Evolutionary conservation across 73 alveolate species (phyloP), one percentile per base, ranked within the genome.

Genomic region (Paramecium bursaria): DNA sequence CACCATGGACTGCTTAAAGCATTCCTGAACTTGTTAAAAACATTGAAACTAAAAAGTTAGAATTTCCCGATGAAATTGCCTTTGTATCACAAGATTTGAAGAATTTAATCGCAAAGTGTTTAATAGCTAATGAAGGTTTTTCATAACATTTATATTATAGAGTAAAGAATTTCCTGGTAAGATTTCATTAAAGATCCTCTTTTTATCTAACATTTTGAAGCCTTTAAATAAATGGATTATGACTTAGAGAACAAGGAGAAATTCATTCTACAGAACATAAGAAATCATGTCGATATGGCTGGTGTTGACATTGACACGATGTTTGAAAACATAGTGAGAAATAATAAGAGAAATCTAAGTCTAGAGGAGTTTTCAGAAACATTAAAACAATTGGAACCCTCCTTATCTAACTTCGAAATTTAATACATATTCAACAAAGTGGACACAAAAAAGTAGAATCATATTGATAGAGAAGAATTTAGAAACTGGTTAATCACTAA

Each of bases 1-100:
- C 76, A 7, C 89, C 89, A 5, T 79, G 89, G 89, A 50, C 35
- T 6, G 89, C 60, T 17, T 67, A 53, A 15, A 15, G 60, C 2
- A 67, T 67, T 14, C 82, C 82, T 3, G 33, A 67, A 27, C 44
- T 67, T 21, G 82, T 67, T 21, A 42, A 67, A 25, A 67, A 67
- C 17, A 67, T 67, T 15, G 44, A 67, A 5, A 67, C 53, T 9
- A 21, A 33, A 31, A 53, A 53, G 0, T 67, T 67, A 19, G 1
- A 31, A 31, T 67, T 67, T 67, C 42, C 33, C 22, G 82, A 67
- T 42, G 4, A 14, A 0, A 67, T 35, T 5, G 44, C 33, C 27
- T 9, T 39, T 21, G 57, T 67, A 13, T 67, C 82, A 15, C 44
- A 42, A 39, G 33, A 67, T 35, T 42, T 42, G 1, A 67, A 67